These are phyloP conservation scores for Yarrowia deformans DNA, from an alignment of 805 yeast species.

Conservation along the genomic window DNA sequence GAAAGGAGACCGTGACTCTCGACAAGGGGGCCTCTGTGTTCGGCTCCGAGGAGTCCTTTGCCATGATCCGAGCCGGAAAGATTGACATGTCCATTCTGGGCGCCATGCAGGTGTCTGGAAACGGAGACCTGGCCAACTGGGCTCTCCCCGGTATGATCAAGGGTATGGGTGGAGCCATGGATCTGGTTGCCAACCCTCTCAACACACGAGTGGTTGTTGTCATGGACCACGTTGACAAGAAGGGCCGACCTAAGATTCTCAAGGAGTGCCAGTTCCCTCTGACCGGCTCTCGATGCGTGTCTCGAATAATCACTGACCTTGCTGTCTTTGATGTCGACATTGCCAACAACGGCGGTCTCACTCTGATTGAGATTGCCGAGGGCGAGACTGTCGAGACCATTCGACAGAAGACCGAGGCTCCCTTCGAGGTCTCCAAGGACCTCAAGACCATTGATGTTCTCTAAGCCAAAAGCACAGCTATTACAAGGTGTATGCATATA, in stretches of 20 bases:
- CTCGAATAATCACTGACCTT: conserved; percentile 56
- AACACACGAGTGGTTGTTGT: conserved; percentile 57
- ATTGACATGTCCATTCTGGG: conserved; percentile 57
- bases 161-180: conserved; percentile 67
- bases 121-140: conserved; percentile 63
- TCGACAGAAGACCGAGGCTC: conserved; percentile 53
- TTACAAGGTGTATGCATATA: conserved; percentile 18
- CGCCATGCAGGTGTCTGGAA: conserved; percentile 58
- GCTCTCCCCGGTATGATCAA: conserved; percentile 59
- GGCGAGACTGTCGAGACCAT: conserved; percentile 55
- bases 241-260: conserved; percentile 58
- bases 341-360: conserved; percentile 52
- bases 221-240: conserved; percentile 59
- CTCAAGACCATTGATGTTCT: conserved; percentile 39
- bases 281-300: conserved; percentile 57
- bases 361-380: conserved; percentile 55
- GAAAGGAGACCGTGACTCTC: conserved; percentile 60
- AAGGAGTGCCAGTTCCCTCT: conserved; percentile 56
- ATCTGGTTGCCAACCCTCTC: conserved; percentile 57
- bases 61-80: conserved; percentile 59
- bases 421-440: conserved; percentile 49
- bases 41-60: conserved; percentile 60
- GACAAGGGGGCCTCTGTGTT: conserved; percentile 58
- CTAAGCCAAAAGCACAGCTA: conserved; percentile 6
- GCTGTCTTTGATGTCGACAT: conserved; percentile 58